Evolutionary conservation across 306 rosid species (phyloP).

Genomic region (Aeschynomene evenia): DNA sequence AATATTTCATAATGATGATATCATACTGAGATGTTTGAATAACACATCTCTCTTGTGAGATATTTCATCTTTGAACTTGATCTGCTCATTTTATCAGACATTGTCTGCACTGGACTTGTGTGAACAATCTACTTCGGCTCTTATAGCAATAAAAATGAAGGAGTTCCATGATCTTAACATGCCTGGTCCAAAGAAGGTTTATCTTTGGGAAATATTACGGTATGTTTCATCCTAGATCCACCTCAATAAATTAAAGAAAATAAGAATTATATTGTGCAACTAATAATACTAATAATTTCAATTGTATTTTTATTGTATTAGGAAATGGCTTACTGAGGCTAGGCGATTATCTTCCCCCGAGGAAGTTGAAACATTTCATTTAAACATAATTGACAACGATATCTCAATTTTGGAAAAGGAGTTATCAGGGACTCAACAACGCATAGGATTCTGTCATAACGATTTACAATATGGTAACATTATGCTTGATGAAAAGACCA

Average conservation of each 20-base stretch:
- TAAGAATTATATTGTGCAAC: background rate
- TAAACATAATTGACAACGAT: conserved; percentile 59
- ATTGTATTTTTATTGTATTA: conserved; percentile 32
- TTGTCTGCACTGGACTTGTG: conserved; percentile 71
- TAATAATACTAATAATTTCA: conserved; percentile 14
- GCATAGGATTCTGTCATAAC: conserved; percentile 73
- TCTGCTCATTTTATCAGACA: conserved; percentile 49
- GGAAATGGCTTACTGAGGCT: conserved; percentile 66
- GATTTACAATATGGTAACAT: conserved; percentile 88
- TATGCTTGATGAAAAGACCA: conserved; percentile 68
- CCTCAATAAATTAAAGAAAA: background rate
- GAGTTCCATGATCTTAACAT: conserved; percentile 78
- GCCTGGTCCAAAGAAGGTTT: conserved; percentile 65
- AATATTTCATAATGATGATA: no score
- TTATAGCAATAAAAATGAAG: conserved; percentile 71
- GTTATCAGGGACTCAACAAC: conserved; percentile 36
- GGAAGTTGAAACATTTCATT: conserved; percentile 50
- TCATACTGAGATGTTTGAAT: no score
- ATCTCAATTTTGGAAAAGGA: conserved; percentile 52
- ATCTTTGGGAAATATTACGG: conserved; percentile 73
- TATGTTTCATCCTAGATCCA: conserved; percentile 22
- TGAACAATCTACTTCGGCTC: conserved; percentile 63
- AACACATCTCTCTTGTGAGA: no score
- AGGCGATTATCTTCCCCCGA: conserved; percentile 47
- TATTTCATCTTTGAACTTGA: background rate